Base-by-base conservation (phyloP, 176 grass and related monocot species). In the Saccharum officinarum region DNA sequence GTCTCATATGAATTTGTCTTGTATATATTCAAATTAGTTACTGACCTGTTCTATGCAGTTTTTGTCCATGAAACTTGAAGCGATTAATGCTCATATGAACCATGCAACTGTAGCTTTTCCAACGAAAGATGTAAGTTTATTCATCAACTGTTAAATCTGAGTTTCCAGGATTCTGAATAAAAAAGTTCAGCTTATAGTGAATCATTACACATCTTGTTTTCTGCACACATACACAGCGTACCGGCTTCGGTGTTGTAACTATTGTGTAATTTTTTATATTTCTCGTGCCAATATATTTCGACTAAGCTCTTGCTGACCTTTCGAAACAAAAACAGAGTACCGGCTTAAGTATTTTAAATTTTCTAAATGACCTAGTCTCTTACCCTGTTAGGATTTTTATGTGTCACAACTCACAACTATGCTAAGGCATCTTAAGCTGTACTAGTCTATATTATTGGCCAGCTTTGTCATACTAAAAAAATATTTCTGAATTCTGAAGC, bases 51-150 rank as follows among this genome's bases (percentile, higher is more conserved):
- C 83, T 77, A 33, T 81, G 55, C 80, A 95, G 93, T 95, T 95
- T 85, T 88, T 95, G 85, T 95, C 93, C 12, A 95, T 95, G 93
- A 95, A 95, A 73, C 88, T 95, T 84, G 93, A 95, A 86, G 88
- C 93, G 11, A 91, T 95, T 50, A 92, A 92, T 91, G 68, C 80
- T 46, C 91, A 77, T 68, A 78, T 89, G 83, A 89, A 78, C 25
- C n/a, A 74, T 78, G 86, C 80, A 13, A 73, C 76, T 46, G 83
- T 82, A 80, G 61, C 42, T 63, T 85, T 92, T 62, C 88, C 90
- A 31, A 75, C 86, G 17, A 95, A 92, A 87, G 91, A 92, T 91
- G 93, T 95, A 88, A 95, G 93, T 92, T 76, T 34, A 70, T 54
- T 30, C 14, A n/a, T 81, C 22, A 74, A 73, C 3, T 22, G 25